These are phyloP conservation scores for Aureoboletus auriporus DNA, from an alignment of 768 basidiomycete species.

Conservation along the genomic window DNA sequence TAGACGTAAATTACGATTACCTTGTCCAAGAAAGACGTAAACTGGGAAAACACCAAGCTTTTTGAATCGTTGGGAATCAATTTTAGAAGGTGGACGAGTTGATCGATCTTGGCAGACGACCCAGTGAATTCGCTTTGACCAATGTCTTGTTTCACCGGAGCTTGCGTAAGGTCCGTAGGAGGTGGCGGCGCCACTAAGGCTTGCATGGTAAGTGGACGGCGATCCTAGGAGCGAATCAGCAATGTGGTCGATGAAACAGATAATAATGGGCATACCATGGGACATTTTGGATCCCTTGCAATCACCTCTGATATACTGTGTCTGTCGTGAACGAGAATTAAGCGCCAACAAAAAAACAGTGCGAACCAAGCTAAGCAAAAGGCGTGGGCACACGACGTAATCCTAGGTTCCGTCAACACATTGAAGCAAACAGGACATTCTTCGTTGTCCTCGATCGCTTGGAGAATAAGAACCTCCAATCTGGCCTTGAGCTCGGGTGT, in stretches of 20 bases:
- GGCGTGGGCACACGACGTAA: slow-evolving; percentile 68
- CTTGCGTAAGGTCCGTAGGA: slow-evolving; percentile 67
- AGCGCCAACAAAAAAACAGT: not conserved
- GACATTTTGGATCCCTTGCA: slow-evolving; percentile 69
- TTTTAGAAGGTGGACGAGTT: slow-evolving; percentile 67
- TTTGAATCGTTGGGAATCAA: slow-evolving; percentile 70
- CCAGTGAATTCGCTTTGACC: slow-evolving; percentile 40
- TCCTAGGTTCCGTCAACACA: slow-evolving; percentile 58
- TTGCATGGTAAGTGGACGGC: slow-evolving; percentile 49
- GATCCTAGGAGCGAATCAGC: slow-evolving; percentile 50
- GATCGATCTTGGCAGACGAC: slow-evolving; percentile 84
- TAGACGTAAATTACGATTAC: slow-evolving; percentile 29
- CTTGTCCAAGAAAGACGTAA: slow-evolving; percentile 81
- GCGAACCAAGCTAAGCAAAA: slow-evolving; percentile 70
- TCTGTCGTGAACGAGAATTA: slow-evolving; percentile 1
- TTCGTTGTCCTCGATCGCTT: slow-evolving; percentile 75
- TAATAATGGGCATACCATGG: slow-evolving; percentile 53
- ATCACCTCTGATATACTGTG: slow-evolving; percentile 67
- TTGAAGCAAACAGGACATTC: slow-evolving; percentile 79
- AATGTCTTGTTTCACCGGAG: slow-evolving; percentile 39
- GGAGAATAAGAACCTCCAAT: slow-evolving; percentile 55
- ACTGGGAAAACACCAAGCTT: slow-evolving; percentile 86
- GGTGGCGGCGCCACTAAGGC: slow-evolving; percentile 63
- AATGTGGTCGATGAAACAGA: not conserved
- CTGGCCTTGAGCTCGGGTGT: slow-evolving; percentile 51